Evolutionary conservation across 2,329 filamentous ascomycete species (phyloP).

Genomic region (Beauveria scarabaeidicola): DNA sequence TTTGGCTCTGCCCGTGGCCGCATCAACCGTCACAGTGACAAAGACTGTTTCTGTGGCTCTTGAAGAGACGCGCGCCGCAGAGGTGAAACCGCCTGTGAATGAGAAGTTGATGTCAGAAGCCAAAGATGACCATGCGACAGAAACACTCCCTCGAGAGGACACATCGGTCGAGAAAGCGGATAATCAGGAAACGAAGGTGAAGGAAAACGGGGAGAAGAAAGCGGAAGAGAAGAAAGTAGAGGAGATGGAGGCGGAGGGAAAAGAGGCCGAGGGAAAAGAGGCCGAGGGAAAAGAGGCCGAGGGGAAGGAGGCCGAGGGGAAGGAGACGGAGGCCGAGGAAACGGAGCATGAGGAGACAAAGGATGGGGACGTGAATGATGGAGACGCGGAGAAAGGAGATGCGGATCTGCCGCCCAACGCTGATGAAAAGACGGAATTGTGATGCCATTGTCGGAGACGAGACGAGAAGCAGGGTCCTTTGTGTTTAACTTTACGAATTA

Average conservation of each 20-base stretch:
- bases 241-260: background rate
- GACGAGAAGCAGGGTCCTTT: background rate
- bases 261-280: no score
- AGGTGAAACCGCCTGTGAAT: background rate
- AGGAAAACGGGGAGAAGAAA: background rate
- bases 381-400: background rate
- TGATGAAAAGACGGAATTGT: constrained; percentile 3
- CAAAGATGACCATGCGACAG: background rate
- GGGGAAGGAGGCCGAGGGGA: no score
- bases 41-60: constrained; percentile 22
- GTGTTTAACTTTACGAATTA: constrained; percentile 2
- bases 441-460: background rate
- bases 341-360: no score
- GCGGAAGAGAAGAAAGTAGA: background rate
- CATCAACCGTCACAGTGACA: constrained; percentile 24
- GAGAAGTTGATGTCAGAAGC: constrained; percentile 15
- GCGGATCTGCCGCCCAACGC: background rate
- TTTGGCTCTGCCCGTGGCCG: background rate
- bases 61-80: constrained; percentile 1
- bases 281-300: no score
- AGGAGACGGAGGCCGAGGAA: no score
- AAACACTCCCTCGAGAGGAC: constrained; percentile 5
- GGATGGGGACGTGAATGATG: background rate
- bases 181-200: background rate
- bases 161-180: background rate